A percentile compares a stretch with the other conserved stretches of the same genome.
Evolutionary conservation across 257 asterid genomes (phyloP).

Genomic region (Solanum paucissectum): DNA sequence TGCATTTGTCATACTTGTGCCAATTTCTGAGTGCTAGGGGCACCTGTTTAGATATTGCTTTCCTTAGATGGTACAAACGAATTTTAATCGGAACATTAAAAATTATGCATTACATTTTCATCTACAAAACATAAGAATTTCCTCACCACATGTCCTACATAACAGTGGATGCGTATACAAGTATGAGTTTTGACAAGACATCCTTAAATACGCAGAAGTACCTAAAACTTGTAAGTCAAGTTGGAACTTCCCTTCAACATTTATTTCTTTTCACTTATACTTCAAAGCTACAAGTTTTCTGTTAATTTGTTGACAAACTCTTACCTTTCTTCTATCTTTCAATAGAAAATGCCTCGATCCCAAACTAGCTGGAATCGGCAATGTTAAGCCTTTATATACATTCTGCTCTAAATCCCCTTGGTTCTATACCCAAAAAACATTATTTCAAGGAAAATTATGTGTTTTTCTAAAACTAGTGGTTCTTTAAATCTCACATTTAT

Average conservation of each 20-base stretch:
- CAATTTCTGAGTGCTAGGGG: background rate
- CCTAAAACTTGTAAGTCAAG: background rate
- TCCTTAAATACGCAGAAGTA: background rate
- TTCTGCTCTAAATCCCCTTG: background rate
- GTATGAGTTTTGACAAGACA: background rate
- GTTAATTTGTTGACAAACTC: background rate
- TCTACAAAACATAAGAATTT: background rate
- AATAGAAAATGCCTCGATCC: background rate
- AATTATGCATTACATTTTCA: background rate
- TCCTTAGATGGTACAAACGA: background rate
- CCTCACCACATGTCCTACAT: background rate
- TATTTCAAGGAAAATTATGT: background rate
- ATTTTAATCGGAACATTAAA: background rate
- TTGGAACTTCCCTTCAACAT: background rate
- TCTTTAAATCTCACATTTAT: background rate
- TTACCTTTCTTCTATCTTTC: background rate
- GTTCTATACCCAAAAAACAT: background rate
- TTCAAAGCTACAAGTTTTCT: background rate
- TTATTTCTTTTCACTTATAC: background rate
- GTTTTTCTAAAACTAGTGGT: background rate
- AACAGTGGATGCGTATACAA: background rate
- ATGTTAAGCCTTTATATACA: background rate
- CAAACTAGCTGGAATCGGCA: background rate
- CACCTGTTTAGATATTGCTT: background rate
- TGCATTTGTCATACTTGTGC: background rate